Conservation (phyloP, 352 stramenopile genomes). For the Phytophthora fragariaefolia region DNA sequence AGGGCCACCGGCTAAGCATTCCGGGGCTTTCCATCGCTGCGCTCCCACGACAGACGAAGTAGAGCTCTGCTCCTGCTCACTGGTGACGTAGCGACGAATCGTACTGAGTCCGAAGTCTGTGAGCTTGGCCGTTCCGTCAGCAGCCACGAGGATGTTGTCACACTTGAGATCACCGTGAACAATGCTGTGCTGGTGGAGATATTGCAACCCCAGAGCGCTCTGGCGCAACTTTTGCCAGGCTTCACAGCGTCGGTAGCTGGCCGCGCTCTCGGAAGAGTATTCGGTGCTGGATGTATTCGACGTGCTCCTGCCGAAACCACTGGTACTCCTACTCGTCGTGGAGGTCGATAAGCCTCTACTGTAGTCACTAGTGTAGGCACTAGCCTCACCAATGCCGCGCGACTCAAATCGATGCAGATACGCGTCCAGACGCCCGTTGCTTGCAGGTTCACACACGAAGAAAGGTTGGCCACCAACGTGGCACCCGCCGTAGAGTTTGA, state of each 20-base stretch:
- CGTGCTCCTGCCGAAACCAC: constrained; percentile 22
- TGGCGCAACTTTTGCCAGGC: constrained; percentile 38
- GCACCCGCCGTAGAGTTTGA: constrained; percentile 44
- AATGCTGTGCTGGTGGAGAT: constrained; percentile 45
- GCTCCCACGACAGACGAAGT: constrained; percentile 23
- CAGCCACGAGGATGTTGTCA: constrained; percentile 47
- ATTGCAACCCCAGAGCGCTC: constrained; percentile 34
- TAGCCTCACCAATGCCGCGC: not conserved
- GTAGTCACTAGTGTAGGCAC: constrained; percentile 1
- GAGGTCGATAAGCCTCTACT: constrained; percentile 11
- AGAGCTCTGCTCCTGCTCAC: constrained; percentile 5
- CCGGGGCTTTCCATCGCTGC: constrained; percentile 38
- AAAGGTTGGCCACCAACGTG: constrained; percentile 43
- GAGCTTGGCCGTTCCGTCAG: constrained; percentile 38
- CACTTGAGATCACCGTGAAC: constrained; percentile 50
- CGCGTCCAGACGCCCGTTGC: constrained; percentile 29
- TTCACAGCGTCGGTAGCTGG: constrained; percentile 27
- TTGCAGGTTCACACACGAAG: constrained; percentile 44
- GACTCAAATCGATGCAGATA: constrained; percentile 34
- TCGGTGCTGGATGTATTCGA: constrained; percentile 23
- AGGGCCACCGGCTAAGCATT: constrained; percentile 24
- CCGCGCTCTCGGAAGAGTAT: constrained; percentile 10
- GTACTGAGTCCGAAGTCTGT: constrained; percentile 45
- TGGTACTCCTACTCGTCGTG: constrained; percentile 16
- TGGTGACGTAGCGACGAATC: constrained; percentile 26